Percentiles rank a stretch among this genome's conserved stretches.
Conservation (phyloP, 1,284 basidiomycete species). For the Anthracocystis walkeri region DNA sequence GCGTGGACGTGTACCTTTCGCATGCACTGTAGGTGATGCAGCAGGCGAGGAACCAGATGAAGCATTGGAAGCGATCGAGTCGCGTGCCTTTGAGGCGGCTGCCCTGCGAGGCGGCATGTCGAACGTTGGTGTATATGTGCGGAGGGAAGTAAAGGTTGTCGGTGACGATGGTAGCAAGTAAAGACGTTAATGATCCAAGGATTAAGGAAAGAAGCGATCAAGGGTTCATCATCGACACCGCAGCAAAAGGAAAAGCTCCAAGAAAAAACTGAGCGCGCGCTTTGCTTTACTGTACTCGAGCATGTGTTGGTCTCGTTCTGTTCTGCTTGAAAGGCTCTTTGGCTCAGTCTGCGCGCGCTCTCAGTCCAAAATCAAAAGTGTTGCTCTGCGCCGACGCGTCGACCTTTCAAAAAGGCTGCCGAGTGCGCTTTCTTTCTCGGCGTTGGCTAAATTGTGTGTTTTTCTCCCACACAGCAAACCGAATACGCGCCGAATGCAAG, state of each 20-base stretch:
- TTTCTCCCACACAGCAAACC: not conserved
- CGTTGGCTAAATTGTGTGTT: constrained; percentile 6
- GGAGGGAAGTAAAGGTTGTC: not conserved
- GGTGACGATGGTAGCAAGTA: not conserved
- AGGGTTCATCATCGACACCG: constrained; percentile 15
- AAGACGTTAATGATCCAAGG: not conserved
- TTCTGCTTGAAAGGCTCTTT: constrained; percentile 1
- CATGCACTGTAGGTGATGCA: constrained; percentile 23
- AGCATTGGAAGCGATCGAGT: constrained; percentile 38
- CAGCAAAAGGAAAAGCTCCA: no score
- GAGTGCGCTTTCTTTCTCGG: not conserved
- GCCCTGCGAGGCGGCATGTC: constrained; percentile 44
- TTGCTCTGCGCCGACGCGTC: constrained; percentile 13
- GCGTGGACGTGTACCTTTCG: constrained; percentile 17
- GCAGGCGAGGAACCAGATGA: constrained; percentile 19
- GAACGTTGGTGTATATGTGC: not conserved
- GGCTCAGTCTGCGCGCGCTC: not conserved
- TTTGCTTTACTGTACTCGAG: no score
- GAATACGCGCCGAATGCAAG: constrained; percentile 9
- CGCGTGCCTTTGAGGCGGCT: constrained; percentile 43
- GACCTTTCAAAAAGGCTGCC: not conserved
- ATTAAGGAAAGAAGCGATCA: constrained; percentile 1
- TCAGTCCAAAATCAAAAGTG: not conserved
- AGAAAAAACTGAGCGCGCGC: constrained; percentile 2
- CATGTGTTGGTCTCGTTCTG: constrained; percentile 10